These are phyloP conservation scores for Oryza rufipogon DNA, from an alignment of 176 grass and related monocot genomes.

Conservation along the genomic window DNA sequence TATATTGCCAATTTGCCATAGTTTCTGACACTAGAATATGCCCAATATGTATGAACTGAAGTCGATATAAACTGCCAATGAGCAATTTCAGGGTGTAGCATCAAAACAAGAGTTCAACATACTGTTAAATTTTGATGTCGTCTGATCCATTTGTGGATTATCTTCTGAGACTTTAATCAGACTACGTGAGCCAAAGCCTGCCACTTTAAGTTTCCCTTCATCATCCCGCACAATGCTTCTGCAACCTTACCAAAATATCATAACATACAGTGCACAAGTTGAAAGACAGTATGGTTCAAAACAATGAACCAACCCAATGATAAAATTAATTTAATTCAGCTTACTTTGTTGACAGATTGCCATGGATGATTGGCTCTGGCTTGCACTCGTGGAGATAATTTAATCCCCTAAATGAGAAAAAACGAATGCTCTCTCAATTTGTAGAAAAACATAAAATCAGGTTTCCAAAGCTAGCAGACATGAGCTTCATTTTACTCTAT, in stretches of 20 bases:
- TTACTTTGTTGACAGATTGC: constrained; percentile 87
- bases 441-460: constrained; percentile 3
- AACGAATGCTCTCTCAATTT: constrained; percentile 1
- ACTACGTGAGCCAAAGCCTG: constrained; percentile 77
- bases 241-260: constrained; percentile 87
- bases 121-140: constrained; percentile 59
- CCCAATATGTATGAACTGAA: not conserved
- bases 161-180: constrained; percentile 65
- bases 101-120: constrained; percentile 47
- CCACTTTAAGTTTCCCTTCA: constrained; percentile 90
- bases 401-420: constrained; percentile 68
- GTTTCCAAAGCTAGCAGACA: not conserved
- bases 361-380: constrained; percentile 93
- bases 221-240: constrained; percentile 92
- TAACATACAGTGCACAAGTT: constrained; percentile 61
- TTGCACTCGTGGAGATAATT: constrained; percentile 99
- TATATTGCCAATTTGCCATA: not conserved
- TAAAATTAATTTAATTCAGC: constrained; percentile 41
- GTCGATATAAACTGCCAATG: not conserved
- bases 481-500: constrained; percentile 19
- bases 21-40: constrained; percentile 9
- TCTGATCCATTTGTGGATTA: constrained; percentile 63
- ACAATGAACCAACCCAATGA: constrained; percentile 18
- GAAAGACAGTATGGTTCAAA: constrained; percentile 40
- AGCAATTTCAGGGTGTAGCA: constrained; percentile 27